These are phyloP conservation scores for Myxozyma sirexii DNA, from an alignment of 805 yeast genomes.

Conservation along the genomic window DNA sequence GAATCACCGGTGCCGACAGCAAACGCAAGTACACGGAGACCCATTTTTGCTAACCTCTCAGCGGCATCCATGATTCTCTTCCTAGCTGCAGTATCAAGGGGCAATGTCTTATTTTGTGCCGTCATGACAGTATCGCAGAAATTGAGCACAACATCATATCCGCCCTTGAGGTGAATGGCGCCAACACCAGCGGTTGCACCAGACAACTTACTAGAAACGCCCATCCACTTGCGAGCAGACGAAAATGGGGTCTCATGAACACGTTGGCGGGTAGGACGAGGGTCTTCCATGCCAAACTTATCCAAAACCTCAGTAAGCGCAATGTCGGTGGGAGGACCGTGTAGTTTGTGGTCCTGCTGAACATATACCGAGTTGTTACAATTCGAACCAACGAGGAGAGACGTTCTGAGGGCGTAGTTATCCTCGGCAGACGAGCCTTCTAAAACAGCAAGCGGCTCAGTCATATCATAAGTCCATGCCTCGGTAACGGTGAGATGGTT, in stretches of 20 bases:
- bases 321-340: conserved; percentile 92
- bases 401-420: conserved; percentile 56
- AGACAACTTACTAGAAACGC: conserved; percentile 73
- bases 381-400: conserved; percentile 70
- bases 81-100: conserved; percentile 56
- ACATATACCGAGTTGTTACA: conserved; percentile 39
- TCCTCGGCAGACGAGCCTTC: conserved; percentile 17
- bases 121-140: conserved; percentile 51
- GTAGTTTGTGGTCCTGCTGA: conserved; percentile 24
- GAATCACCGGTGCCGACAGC: conserved; percentile 54
- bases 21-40: conserved; percentile 64
- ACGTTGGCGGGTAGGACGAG: conserved; percentile 62
- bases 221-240: conserved; percentile 56
- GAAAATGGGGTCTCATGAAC: conserved; percentile 48
- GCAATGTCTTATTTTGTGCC: conserved; percentile 62
- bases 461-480: conserved; percentile 67
- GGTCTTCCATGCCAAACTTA: conserved; percentile 72
- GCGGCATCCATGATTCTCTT: conserved; percentile 60
- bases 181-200: conserved; percentile 56
- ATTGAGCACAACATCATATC: conserved; percentile 70
- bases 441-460: conserved; percentile 9
- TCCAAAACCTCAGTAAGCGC: conserved; percentile 78
- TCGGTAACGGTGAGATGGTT: conserved; percentile 74
- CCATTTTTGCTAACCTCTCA: conserved; percentile 64
- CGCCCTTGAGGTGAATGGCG: conserved; percentile 80